Conservation (phyloP, 1,284 basidiomycete species). For the Xerocomus amazonicus region DNA sequence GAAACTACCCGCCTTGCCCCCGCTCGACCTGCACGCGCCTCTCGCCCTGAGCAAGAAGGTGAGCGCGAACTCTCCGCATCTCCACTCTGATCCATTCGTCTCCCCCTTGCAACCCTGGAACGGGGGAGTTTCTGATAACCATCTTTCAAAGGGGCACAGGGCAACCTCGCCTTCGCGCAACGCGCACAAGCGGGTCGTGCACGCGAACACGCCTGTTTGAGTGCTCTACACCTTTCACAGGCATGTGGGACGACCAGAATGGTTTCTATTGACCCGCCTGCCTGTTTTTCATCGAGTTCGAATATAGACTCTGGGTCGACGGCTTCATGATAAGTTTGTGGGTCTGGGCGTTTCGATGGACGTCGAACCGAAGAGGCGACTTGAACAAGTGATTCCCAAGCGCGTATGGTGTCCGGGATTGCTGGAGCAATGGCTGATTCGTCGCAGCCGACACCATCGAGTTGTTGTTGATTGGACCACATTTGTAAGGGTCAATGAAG, state of each 20-base stretch:
- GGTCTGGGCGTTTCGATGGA: conserved; percentile 17
- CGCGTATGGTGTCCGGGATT: conserved; percentile 21
- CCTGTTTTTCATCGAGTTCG: conserved; percentile 21
- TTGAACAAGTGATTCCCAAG: conserved; percentile 18
- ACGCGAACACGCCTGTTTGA: conserved; percentile 26
- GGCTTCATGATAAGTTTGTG: conserved; percentile 17
- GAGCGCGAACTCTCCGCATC: background rate
- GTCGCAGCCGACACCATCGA: background rate
- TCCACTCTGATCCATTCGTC: background rate
- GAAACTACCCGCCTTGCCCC: background rate
- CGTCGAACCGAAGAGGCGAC: conserved; percentile 25
- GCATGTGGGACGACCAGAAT: conserved; percentile 23
- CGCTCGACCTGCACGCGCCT: background rate
- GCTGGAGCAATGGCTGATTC: background rate
- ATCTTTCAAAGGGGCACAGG: conserved; percentile 1
- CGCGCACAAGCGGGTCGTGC: conserved; percentile 19
- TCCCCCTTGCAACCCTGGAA: conserved; percentile 13
- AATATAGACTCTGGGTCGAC: conserved; percentile 27
- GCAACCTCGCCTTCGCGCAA: conserved; percentile 9
- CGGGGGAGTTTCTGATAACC: conserved; percentile 26
- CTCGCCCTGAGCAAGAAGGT: background rate
- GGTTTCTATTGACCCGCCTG: conserved; percentile 7
- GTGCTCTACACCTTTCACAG: conserved; percentile 14
- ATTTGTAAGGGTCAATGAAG: conserved; percentile 1
- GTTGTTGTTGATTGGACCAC: conserved; percentile 4